Percentiles rank a stretch among this genome's conserved stretches.
These are phyloP conservation scores for Serendipita sp. DNA, from an alignment of 768 basidiomycete species.

Conservation along the genomic window DNA sequence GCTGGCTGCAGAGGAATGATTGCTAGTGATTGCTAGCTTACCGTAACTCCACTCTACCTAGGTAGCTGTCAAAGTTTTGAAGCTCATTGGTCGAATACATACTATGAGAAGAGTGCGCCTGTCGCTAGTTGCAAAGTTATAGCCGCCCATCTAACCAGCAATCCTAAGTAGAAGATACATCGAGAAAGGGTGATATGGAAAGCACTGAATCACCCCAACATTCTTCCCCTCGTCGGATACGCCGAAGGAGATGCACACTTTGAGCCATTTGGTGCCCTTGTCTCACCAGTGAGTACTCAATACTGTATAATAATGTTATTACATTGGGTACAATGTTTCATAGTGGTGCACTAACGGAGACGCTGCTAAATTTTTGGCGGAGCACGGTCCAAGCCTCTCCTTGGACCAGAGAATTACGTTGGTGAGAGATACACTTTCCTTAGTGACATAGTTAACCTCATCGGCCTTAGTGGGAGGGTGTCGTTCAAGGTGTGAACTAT, in stretches of 20 bases:
- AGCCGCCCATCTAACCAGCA: no score
- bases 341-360: not conserved
- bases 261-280: not conserved
- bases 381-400: not conserved
- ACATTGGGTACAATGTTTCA: not conserved
- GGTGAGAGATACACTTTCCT: not conserved
- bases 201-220: not conserved
- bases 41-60: no score
- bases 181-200: not conserved
- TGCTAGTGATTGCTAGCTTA: no score
- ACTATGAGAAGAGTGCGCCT: no score
- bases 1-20: no score
- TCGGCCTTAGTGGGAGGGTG: not conserved
- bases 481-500: constrained; percentile 1
- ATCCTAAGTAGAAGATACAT: not conserved
- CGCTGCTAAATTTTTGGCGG: not conserved
- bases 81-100: no score
- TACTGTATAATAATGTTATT: not conserved
- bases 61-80: no score
- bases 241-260: not conserved
- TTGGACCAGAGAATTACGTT: not conserved
- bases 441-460: no score
- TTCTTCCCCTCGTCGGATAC: not conserved
- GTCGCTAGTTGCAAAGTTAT: no score
- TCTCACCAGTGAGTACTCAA: not conserved